A percentile compares a stretch with the other conserved stretches of the same genome.
phyloP scores from a whole-genome alignment of 371 early-diverging fungal species.

The Mucor circinelloides region DNA sequence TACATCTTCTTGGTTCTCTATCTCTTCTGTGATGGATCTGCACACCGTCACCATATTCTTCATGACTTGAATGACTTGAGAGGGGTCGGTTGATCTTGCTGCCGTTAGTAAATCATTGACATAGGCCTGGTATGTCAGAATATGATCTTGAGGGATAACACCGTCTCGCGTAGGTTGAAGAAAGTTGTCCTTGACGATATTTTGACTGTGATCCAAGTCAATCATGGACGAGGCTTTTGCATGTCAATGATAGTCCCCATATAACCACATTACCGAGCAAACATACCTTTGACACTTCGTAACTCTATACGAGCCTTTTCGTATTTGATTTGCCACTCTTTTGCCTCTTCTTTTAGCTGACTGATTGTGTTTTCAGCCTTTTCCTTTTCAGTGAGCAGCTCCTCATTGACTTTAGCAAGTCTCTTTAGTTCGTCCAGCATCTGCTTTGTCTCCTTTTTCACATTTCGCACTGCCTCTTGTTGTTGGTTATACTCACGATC shows the following conservation, averaged over 20 bases:
- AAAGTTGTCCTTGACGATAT: conserved; percentile 39
- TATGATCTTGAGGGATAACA: conserved; percentile 63
- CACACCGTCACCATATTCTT: conserved; percentile 82
- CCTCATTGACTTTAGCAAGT: conserved; percentile 65
- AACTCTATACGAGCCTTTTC: conserved; percentile 49
- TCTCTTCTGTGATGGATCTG: conserved; percentile 78
- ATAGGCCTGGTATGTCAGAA: conserved; percentile 77
- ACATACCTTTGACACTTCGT: conserved; percentile 50
- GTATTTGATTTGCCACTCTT: conserved; percentile 54
- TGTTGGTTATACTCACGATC: conserved; percentile 67
- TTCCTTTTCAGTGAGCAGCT: conserved; percentile 52
- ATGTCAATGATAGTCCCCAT: not conserved
- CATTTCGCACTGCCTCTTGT: conserved; percentile 68
- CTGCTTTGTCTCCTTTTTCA: conserved; percentile 72
- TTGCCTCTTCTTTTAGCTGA: conserved; percentile 39
- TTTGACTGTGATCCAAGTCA: conserved; percentile 20
- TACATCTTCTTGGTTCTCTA: conserved; percentile 46
- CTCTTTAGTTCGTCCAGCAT: conserved; percentile 72
- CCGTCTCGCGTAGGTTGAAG: conserved; percentile 60
- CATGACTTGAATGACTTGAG: conserved; percentile 80
- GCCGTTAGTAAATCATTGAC: conserved; percentile 73
- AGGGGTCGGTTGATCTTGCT: conserved; percentile 65
- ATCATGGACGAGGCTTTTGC: conserved; percentile 10
- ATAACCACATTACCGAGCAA: not conserved
- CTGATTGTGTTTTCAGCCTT: conserved; percentile 29